Base-by-base conservation (phyloP, 2,329 filamentous ascomycete genomes). In the Trichoderma brevicompactum region DNA sequence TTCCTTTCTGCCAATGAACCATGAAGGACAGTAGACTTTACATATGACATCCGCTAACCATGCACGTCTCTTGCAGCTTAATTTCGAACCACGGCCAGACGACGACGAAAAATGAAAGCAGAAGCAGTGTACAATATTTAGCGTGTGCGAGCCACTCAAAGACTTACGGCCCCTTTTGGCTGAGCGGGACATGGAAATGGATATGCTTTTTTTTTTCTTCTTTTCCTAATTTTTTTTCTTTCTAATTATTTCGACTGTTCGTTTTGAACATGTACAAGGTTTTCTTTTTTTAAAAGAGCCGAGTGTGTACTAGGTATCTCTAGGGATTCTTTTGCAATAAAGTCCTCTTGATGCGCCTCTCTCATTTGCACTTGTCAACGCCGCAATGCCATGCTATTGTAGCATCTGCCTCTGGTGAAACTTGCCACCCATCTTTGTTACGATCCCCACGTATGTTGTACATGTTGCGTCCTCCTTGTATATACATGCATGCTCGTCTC, bases 61-160 rank as follows among this genome's bases (percentile, higher is more conserved):
- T 7, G 0, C n/a, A 69, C 59, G 61, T 2, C 13, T 28, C 50
- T 5, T 55, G 59, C 68, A 91, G 87, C 75, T 89, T 64, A 91
- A 90, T 69, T 91, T 91, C 69, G 85, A 91, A 73, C 86, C 89
- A n/a, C 79, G 81, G 59, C 85, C 84, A 41, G 85, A 89, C 69
- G 83, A 89, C 56, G 83, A 87, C 32, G 82, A 84, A 9, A 52
- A 36, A 44, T 58, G 41, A 50, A 55, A 5, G 19, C 15, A 34
- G 43, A 36, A 17, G 13, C 36, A 52, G 53, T 58, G 62, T 58
- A 52, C 38, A 38, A 50, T 56, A 50, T 17, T 41, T 17, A 19
- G 9, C 32, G 36, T 38, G 36, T 38, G 36, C 10, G 23, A 28
- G 23, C 23, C 23, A 28, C 23, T 28, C 23, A 28, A 28, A 28